Evolutionary conservation across 2,329 filamentous ascomycete genomes (phyloP).

Genomic region (Ophiosphaerella korrae): DNA sequence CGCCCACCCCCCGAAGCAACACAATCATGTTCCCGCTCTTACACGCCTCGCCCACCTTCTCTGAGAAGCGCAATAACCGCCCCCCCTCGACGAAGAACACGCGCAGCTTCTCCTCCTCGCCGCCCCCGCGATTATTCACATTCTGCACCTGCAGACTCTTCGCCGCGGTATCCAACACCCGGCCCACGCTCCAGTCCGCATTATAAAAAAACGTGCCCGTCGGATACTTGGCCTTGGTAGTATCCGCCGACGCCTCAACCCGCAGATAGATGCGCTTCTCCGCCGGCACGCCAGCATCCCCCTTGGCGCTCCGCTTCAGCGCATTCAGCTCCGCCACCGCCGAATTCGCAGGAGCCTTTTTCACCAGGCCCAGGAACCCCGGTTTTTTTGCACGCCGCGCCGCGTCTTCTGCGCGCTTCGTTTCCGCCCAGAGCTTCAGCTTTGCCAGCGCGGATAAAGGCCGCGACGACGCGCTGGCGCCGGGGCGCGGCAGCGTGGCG

Average conservation of each 20-base stretch:
- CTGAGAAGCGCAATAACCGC: slow-evolving; percentile 81
- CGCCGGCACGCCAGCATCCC: slow-evolving; percentile 76
- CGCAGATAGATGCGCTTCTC: slow-evolving; percentile 91
- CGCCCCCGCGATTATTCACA: slow-evolving; percentile 76
- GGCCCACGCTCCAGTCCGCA: slow-evolving; percentile 84
- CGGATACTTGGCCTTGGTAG: slow-evolving; percentile 80
- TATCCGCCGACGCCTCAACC: slow-evolving; percentile 88
- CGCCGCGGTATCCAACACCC: slow-evolving; percentile 79
- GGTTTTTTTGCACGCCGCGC: slow-evolving; percentile 47
- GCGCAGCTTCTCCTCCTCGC: slow-evolving; percentile 78
- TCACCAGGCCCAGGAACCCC: slow-evolving; percentile 31
- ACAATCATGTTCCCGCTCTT: slow-evolving; percentile 90
- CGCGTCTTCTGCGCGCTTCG: slow-evolving; percentile 75
- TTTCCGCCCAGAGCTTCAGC: slow-evolving; percentile 78
- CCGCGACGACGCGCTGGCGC: slow-evolving; percentile 46
- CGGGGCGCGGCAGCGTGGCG: slow-evolving; percentile 60
- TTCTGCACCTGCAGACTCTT: slow-evolving; percentile 79
- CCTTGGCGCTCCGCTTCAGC: slow-evolving; percentile 87
- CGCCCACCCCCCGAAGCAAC: slow-evolving; percentile 82
- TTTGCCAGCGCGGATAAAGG: slow-evolving; percentile 60
- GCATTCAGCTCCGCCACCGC: slow-evolving; percentile 73
- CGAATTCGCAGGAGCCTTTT: slow-evolving; percentile 52
- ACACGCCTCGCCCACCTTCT: slow-evolving; percentile 77
- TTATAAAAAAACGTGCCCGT: slow-evolving; percentile 60
- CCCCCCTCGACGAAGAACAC: slow-evolving; percentile 95